Conservation (phyloP, 306 rosid species). For the Psophocarpus tetragonolobus region DNA sequence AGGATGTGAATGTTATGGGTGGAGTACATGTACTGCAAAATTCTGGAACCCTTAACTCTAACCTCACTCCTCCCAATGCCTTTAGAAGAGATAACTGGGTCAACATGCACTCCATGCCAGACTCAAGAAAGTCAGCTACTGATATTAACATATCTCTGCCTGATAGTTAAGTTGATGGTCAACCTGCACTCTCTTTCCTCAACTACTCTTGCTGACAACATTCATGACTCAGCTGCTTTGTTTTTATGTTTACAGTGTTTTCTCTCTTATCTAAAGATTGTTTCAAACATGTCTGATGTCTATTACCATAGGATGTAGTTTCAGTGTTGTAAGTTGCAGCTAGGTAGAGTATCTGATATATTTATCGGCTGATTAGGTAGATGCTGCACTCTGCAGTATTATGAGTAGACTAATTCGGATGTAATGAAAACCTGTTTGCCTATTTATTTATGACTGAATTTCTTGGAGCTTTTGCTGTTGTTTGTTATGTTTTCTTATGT, state of each 20-base stretch:
- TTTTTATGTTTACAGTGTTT: conserved; percentile 38
- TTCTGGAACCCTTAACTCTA: conserved; percentile 45
- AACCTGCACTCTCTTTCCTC: background rate
- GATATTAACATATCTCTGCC: conserved; percentile 86
- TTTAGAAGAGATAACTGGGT: conserved; percentile 81
- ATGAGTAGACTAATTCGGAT: conserved; percentile 54
- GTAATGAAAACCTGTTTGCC: conserved; percentile 47
- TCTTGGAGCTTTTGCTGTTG: conserved; percentile 22
- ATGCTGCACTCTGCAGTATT: conserved; percentile 40
- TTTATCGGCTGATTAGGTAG: conserved; percentile 68
- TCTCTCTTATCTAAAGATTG: conserved; percentile 36
- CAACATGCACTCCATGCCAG: conserved; percentile 64
- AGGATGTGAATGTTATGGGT: conserved; percentile 51
- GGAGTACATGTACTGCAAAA: conserved; percentile 56
- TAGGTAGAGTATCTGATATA: conserved; percentile 51
- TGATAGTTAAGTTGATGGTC: conserved; percentile 48
- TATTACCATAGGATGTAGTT: conserved; percentile 47
- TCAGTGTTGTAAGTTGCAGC: conserved; percentile 41
- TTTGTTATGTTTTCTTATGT: background rate
- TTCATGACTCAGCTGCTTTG: conserved; percentile 37
- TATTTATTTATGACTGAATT: conserved; percentile 44
- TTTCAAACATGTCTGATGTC: conserved; percentile 26
- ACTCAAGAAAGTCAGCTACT: conserved; percentile 64
- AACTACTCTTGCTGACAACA: conserved; percentile 43
- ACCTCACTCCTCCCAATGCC: conserved; percentile 43